A percentile compares a stretch with the other conserved stretches of the same genome.
These are phyloP conservation scores for Zymoseptoria tritici DNA, from an alignment of 2,329 filamentous ascomycete genomes.

Conservation along the genomic window DNA sequence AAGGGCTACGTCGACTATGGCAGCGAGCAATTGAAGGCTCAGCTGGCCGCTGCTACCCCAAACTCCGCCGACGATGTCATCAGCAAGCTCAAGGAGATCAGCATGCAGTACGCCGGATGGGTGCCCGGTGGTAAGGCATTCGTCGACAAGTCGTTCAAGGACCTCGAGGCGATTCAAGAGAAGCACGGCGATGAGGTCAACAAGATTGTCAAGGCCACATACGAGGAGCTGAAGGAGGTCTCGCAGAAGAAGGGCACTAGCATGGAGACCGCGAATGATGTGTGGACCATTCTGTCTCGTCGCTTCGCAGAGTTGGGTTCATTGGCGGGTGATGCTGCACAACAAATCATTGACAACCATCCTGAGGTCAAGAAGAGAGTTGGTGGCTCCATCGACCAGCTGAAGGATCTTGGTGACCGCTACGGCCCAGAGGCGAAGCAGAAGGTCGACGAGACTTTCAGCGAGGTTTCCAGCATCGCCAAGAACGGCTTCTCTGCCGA, in stretches of 20 bases:
- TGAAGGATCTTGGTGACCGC: slow-evolving; percentile 61
- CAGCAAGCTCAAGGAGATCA: slow-evolving; percentile 56
- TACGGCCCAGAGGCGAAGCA: slow-evolving; percentile 72
- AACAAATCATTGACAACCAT: slow-evolving; percentile 65
- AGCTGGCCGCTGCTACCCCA: slow-evolving; percentile 48
- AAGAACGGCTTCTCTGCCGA: slow-evolving; percentile 53
- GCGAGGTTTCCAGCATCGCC: slow-evolving; percentile 57
- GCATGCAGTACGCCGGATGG: slow-evolving; percentile 62
- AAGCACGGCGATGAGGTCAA: slow-evolving; percentile 66
- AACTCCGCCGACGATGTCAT: slow-evolving; percentile 59
- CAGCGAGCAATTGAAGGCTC: slow-evolving; percentile 46
- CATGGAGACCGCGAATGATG: slow-evolving; percentile 54
- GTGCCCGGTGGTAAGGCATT: slow-evolving; percentile 64
- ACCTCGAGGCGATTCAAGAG: slow-evolving; percentile 59
- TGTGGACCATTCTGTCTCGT: slow-evolving; percentile 57
- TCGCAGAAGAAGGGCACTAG: slow-evolving; percentile 52
- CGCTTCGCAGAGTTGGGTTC: slow-evolving; percentile 52
- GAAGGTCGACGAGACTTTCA: slow-evolving; percentile 64
- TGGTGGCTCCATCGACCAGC: slow-evolving; percentile 58
- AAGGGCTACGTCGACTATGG: slow-evolving; percentile 52
- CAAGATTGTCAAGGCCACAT: slow-evolving; percentile 58
- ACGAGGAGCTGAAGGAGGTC: slow-evolving; percentile 57
- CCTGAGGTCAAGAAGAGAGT: slow-evolving; percentile 65
- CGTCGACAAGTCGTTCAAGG: slow-evolving; percentile 62
- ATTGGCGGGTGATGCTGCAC: slow-evolving; percentile 55